Conservation (phyloP, 495 filamentous ascomycete species). For the Pseudomonodictys pantanalensis region DNA sequence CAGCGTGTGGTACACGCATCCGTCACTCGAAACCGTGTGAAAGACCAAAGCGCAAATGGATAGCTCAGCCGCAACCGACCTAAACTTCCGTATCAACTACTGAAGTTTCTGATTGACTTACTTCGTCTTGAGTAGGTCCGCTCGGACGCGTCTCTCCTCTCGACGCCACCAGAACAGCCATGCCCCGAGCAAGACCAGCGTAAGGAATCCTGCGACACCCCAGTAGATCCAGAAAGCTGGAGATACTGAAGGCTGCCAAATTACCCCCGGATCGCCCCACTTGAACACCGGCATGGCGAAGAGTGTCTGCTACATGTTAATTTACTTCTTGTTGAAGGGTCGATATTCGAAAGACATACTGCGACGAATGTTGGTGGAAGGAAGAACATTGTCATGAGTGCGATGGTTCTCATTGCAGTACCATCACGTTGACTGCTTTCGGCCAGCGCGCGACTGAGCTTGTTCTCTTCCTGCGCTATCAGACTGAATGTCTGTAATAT, state of each 20-base stretch:
- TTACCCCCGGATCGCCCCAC: neutral
- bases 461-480: slow-evolving; percentile 24
- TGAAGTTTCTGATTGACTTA: no score
- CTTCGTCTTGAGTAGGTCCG: neutral
- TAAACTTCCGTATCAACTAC: no score
- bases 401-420: slow-evolving; percentile 25
- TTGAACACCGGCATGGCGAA: slow-evolving; percentile 20
- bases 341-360: neutral
- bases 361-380: slow-evolving; percentile 24
- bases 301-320: neutral
- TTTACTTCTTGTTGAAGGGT: neutral
- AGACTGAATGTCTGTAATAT: slow-evolving; percentile 16
- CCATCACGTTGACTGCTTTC: slow-evolving; percentile 25
- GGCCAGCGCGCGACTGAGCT: slow-evolving; percentile 18
- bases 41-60: no score
- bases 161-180: slow-evolving; percentile 14
- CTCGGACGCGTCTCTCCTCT: neutral
- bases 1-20: no score
- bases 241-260: neutral
- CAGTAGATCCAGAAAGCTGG: slow-evolving; percentile 27
- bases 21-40: no score
- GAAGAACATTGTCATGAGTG: slow-evolving; percentile 26
- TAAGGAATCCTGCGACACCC: slow-evolving; percentile 18
- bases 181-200: neutral
- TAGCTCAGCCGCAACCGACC: no score